Evolutionary conservation across 2,329 filamentous ascomycete genomes (phyloP), one percentile per base, ranked within the genome.

Genomic region (Neonectria coccinea): DNA sequence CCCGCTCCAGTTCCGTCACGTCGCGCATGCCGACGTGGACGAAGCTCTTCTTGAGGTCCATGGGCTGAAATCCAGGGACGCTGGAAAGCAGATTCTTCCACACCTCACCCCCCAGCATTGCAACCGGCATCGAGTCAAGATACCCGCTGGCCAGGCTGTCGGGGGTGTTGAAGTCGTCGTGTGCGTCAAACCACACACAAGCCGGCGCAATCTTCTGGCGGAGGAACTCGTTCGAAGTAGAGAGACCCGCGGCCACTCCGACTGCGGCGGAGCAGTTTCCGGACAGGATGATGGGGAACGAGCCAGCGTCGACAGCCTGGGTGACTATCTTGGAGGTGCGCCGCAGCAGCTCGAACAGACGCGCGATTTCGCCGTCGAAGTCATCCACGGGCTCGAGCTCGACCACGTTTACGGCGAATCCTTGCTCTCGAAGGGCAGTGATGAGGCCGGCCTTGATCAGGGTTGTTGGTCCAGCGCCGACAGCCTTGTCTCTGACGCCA

Each of bases 121-220:
- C 71, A 7, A 75, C 68, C n/a, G 66, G 56, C 71, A 75, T 74
- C 1, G 73, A 74, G 56, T 75, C 73, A n/a, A 75, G 64, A 56
- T 74, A 75, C 3, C 72, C 72, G 25, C 73, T 74, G 8, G 47
- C 31, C 18, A 75, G 42, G 11, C 55, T 67, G 18, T 75, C 71
- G 4, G 70, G 73, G 0, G 77, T 78, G 42, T 72, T 70, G 52
- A 80, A 75, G 59, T 83, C 80, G 55, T 82, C 79, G 50, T 83
- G 80, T 3, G 80, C 80, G 51, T 83, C 80, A 53, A 83, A 81
- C 72, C 79, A 82, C 11, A 82, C 69, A 42, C 77, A 80, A 0
- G 69, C 69, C 2, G 79, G 68, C 14, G 74, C 69, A 5, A 60
- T 36, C 1, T 29, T n/a, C 7, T 11, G 8, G 1, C 16, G 12